Evolutionary conservation across 1,284 basidiomycete species (phyloP), one percentile per base, ranked within the genome.

Genomic region (Cryptococcus wingfieldii): DNA sequence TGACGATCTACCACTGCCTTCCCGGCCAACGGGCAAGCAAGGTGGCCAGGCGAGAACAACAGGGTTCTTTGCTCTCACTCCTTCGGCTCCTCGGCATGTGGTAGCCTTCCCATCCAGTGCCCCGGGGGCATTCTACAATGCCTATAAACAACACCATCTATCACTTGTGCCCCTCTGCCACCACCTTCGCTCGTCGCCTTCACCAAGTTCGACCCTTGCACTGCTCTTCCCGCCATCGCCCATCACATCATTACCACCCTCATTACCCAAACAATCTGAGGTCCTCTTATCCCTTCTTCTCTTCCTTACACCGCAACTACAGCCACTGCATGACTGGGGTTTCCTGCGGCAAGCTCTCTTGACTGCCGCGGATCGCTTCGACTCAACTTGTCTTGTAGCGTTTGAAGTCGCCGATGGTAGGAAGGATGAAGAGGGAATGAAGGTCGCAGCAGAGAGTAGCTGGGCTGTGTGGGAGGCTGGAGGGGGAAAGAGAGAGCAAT

Each of bases 331-430:
- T 4, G 79, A 81, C 61, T 89, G 86, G 84, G 79, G 81, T 4
- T 77, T 82, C 34, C 79, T 88, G 23, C 79, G 82, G 14, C 76
- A 83, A 6, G 83, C 87, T 6, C 80, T 95, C n/a, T 82, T 89
- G 16, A 81, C 84, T 1, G 86, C 87, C 0, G 85, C 87, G 66
- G 91, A 96, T 67, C 82, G 89, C 4, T 96, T 96, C 71, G 90
- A 97, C 63, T 88, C 88, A 4, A 83, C 82, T 8, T 80, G 94
- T 18, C 80, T 97, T 14, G 83, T 86, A 0, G 86, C 87, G 0
- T 97, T 97, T 66, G 92, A 96, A 68, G 79, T 79, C 25, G 87
- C 88, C 0, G 91, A 95, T 70, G 81, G 83, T 4, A 81, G 81
- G 38, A 80, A 80, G 1, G 84, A 94, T 62, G 87, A 90, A 61